Conservation (phyloP, 371 early-diverging fungal genomes). For the Lichtheimia ramosa region DNA sequence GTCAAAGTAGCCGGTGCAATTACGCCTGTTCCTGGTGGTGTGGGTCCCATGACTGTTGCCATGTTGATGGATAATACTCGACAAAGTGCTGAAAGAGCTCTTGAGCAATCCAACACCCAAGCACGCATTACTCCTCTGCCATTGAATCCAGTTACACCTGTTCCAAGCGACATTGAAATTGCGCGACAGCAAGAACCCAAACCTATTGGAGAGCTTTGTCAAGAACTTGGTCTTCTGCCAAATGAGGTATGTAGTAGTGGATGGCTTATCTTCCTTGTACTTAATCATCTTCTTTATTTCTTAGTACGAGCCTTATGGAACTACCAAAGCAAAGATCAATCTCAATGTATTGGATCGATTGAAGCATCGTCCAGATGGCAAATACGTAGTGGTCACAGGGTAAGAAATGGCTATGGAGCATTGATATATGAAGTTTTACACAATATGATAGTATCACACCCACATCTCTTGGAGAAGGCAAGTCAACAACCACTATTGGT, state of each 20-base stretch:
- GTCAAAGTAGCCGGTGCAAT: conserved; percentile 70
- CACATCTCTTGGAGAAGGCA: conserved; percentile 97
- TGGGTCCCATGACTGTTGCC: conserved; percentile 96
- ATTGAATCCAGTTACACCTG: conserved; percentile 68
- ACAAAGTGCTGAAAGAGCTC: conserved; percentile 59
- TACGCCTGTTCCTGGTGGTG: conserved; percentile 96
- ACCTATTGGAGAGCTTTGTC: conserved; percentile 74
- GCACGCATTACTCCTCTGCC: conserved; percentile 62
- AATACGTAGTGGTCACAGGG: conserved; percentile 94
- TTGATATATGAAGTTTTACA: no score
- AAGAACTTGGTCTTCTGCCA: conserved; percentile 75
- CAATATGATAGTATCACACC: conserved; percentile 77
- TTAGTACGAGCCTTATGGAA: conserved; percentile 86
- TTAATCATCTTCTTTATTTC: background rate
- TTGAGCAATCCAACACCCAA: conserved; percentile 32
- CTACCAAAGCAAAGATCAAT: conserved; percentile 87
- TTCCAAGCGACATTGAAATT: conserved; percentile 93
- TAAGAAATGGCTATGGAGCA: conserved; percentile 10
- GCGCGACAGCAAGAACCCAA: conserved; percentile 87
- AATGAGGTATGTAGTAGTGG: conserved; percentile 49
- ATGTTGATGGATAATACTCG: conserved; percentile 90
- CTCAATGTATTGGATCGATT: conserved; percentile 82
- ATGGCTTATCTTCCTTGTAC: background rate
- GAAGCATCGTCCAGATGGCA: conserved; percentile 74
- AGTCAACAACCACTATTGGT: conserved; percentile 95